Base-by-base conservation (phyloP, 2,329 filamentous ascomycete genomes). In the Neobulgaria alba region DNA sequence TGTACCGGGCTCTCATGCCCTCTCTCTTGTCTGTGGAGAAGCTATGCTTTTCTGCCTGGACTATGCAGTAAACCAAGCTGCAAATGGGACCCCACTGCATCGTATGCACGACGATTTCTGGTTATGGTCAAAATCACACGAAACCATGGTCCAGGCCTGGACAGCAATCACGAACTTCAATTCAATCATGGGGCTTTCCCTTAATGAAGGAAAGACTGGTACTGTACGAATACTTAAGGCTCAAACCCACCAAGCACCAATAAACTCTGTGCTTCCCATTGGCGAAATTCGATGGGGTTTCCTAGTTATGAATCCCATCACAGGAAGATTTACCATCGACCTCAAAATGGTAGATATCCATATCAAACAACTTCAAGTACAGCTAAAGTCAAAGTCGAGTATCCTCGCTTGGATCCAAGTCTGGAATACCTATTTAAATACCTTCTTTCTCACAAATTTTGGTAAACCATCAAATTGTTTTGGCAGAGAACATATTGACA, bases 51-150 rank as follows among this genome's bases (percentile, higher is more conserved):
- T 83, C 52, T 77, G 73, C 44, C 69, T 83, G 49, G 80, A 84
- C 53, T 77, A 76, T 51, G 67, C 77, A 0, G 69, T 83, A 32
- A 83, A 82, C 45, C 69, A 75, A 43, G 60, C 63, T 2, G 76
- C 77, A 0, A 51, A 59, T 4, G 77, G 76, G 0, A 61, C 64
- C 2, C 64, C 68, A 16, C 59, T 83, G 4, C 79, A 78, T 57
- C 72, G 79, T 9, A 66, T 82, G 40, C 71, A 80, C 38, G 79
- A 82, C 48, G 77, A 82, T 47, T 67, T 82, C 37, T 83, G 77
- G 78, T 74, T 82, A 53, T 82, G 77, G 77, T 69, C 71, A 7
- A 30, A 45, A 7, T 65, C 74, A 4, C 69, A 77, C 35, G 47
- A 62, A 3, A 64, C 62, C 2, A 73, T 71, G n/a, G 64, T 69